Percentiles rank a stretch among this genome's conserved stretches.
Evolutionary conservation across 345 rosid genomes (phyloP).

Genomic region (Melastoma malabathricum): DNA sequence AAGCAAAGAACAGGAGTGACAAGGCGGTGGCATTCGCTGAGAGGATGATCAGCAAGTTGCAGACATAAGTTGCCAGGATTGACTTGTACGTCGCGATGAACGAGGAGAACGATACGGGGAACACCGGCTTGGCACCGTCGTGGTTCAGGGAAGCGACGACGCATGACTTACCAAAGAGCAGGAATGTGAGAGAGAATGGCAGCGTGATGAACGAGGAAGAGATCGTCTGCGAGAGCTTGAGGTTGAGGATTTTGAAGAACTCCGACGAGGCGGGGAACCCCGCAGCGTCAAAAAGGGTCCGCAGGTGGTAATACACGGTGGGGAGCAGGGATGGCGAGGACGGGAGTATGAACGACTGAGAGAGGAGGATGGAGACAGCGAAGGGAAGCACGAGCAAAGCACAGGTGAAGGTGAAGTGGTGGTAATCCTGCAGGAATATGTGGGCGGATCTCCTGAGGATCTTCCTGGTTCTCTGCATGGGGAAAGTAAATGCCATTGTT

Average conservation of each 20-base stretch:
- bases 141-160: conserved; percentile 20
- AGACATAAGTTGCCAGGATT: conserved; percentile 35
- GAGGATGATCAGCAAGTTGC: conserved; percentile 44
- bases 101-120: conserved; percentile 25
- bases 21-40: conserved; percentile 73
- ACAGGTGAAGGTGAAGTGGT: conserved; percentile 38
- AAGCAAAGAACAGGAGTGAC: conserved; percentile 37
- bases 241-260: conserved; percentile 44
- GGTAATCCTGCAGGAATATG: conserved; percentile 52
- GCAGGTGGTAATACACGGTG: conserved; percentile 23
- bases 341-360: conserved; percentile 28
- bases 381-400: conserved; percentile 50
- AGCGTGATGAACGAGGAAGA: conserved; percentile 46
- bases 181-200: conserved; percentile 65
- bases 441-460: conserved; percentile 57
- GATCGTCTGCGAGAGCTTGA: conserved; percentile 72
- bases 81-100: conserved; percentile 30
- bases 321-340: conserved; percentile 16
- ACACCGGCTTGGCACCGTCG: conserved; percentile 11
- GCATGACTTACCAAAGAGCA: conserved; percentile 61
- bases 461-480: conserved; percentile 32
- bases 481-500: conserved; percentile 4
- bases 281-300: conserved; percentile 36
- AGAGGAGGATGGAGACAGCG: conserved; percentile 45
- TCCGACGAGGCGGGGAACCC: conserved; percentile 45